Evolutionary conservation across 305 asterid species (phyloP), one percentile per base, ranked within the genome.

Genomic region (Solanum chacoense): DNA sequence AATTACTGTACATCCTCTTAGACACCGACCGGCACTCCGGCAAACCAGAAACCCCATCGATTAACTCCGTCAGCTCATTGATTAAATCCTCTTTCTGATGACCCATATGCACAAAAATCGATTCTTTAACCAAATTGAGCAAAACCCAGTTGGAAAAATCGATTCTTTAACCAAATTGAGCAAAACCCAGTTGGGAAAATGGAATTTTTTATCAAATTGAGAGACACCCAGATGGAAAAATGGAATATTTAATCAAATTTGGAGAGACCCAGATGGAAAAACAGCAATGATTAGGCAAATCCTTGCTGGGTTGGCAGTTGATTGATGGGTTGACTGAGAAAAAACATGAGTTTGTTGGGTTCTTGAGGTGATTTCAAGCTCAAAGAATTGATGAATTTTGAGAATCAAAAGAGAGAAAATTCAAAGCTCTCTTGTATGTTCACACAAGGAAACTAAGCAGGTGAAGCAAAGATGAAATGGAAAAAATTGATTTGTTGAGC

Each of bases 1-100:
- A 93, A 93, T 95, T 94, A 22, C 94, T 72, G 88, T 94, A 94
- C 94, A 96, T 93, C 94, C 92, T 94, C 91, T 90, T 96, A 24
- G 94, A 92, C 45, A 94, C 96, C 85, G 95, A 92, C 36, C 92
- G 91, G 89, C 99, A 95, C 88, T 95, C 99, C n/a, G 98, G 98
- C 91, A 97, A 90, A 84, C 91, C 92, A 65, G 93, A 94, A 86
- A 97, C 91, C 1, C 87, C 91, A 89, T 88, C 93, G 85, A 92
- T 93, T 85, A 89, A 90, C 86, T 93, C 98, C 40, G 91, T 91
- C 91, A 97, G 93, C 90, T 93, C 96, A 92, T 92, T 87, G 92
- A 97, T 92, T 1, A 95, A 37, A 32, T 73, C 92, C 79, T 90
- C 91, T 88, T 91, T 92, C 3, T 92, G 73, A 88, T 88, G 80